These are phyloP conservation scores for Termitomyces sp. DNA, from an alignment of 768 basidiomycete genomes.

Conservation along the genomic window DNA sequence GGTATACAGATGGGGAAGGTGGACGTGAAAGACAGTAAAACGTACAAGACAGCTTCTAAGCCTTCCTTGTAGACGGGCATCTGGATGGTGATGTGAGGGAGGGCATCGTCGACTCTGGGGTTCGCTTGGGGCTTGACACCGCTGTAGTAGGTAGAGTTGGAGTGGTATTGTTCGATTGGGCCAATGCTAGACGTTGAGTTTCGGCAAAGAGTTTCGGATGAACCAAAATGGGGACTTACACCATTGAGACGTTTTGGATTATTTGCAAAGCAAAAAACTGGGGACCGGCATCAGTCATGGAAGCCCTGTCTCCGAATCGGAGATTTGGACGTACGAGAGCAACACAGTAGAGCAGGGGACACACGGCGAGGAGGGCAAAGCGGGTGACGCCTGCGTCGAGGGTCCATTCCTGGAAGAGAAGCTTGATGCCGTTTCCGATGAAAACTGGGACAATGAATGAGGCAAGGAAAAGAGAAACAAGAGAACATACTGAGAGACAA, in stretches of 20 bases:
- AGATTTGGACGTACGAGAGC: constrained; percentile 46
- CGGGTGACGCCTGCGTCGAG: constrained; percentile 57
- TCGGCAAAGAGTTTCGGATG: background rate
- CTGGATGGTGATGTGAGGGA: constrained; percentile 78
- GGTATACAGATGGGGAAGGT: no score
- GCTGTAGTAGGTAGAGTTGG: constrained; percentile 79
- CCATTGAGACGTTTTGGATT: constrained; percentile 61
- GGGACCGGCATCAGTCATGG: constrained; percentile 15
- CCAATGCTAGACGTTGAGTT: constrained; percentile 42
- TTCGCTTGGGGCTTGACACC: constrained; percentile 52
- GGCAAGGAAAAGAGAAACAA: constrained; percentile 26
- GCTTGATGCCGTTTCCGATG: constrained; percentile 58
- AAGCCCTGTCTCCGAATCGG: constrained; percentile 4
- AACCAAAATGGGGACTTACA: constrained; percentile 29
- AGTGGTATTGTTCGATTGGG: constrained; percentile 73
- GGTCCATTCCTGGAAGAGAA: constrained; percentile 57
- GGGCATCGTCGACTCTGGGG: constrained; percentile 41
- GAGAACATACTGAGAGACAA: constrained; percentile 44
- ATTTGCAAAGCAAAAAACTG: constrained; percentile 79
- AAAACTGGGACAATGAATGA: constrained; percentile 45
- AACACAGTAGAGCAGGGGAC: constrained; percentile 70
- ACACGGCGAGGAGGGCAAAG: constrained; percentile 56
- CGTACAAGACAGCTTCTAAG: constrained; percentile 61
- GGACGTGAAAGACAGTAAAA: no score
- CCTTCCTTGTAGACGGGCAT: constrained; percentile 87